Base-by-base conservation (phyloP, 306 rosid species). In the Styphnolobium japonicum region DNA sequence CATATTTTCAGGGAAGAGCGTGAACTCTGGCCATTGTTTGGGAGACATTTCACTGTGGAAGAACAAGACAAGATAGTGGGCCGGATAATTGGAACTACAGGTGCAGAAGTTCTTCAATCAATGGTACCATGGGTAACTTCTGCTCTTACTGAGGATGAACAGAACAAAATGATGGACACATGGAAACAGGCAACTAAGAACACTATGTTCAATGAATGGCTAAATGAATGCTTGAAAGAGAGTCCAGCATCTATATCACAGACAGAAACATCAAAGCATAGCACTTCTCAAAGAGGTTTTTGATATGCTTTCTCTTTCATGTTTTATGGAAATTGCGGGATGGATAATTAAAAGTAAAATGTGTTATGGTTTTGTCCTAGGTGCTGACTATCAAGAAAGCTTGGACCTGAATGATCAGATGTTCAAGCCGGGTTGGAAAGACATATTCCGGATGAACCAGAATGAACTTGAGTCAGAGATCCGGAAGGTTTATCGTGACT, bases 371-470 rank as follows among this genome's bases (percentile, higher is more conserved):
- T 75, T 69, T 87, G 37, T 76, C 71, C 45, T 80, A 87, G 98
- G 89, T 70, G 71, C 84, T 57, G 99, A 89, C 60, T 80, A 85
- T 80, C 95, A 89, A 82, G 99, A 90, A 92, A 88, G 90, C 89
- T 87, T 96, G 91, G 88, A 88, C 65, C 90, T 89, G 75, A 89
- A 85, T 76, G 98, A 91, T 80, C 98, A 91, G 89, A 96, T 91
- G 99, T 96, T 96, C 88, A 96, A 88, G 88, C 99, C 99, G 43
- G 99, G 99, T 65, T 96, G 99, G 99, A 96, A 96, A 85, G 99
- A 96, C 87, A 96, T 96, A 83, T 96, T 96, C 73, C 97, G 99
- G 58, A 96, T 96, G 99, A 96, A 96, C 76, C 94, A 96, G 86
- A 91, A 86, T 91, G 99, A 96, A 82, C 94, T 96, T 64, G 99